These are phyloP conservation scores for Hymenoscyphus linearis DNA, from an alignment of 2,329 filamentous ascomycete genomes.

Conservation along the genomic window DNA sequence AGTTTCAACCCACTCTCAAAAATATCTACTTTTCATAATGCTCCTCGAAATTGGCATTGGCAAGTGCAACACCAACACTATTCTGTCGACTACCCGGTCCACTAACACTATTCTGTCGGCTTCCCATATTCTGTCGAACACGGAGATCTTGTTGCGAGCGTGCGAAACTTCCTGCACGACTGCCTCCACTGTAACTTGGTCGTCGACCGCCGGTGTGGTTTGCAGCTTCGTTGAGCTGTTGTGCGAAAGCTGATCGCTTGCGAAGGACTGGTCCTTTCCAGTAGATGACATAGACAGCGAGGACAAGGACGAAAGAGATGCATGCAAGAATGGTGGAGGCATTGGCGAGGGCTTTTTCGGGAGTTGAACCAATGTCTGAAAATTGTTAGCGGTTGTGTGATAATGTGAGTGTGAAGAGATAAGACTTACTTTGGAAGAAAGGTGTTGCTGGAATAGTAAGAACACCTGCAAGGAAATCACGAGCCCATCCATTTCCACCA, in stretches of 20 bases:
- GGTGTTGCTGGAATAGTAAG: constrained; percentile 64
- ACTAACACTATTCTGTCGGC: constrained; percentile 14
- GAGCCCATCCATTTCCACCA: constrained; percentile 68
- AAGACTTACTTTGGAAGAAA: constrained; percentile 45
- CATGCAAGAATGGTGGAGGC: constrained; percentile 59
- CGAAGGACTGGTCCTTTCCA: constrained; percentile 57
- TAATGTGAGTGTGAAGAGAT: background rate
- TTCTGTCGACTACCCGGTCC: constrained; percentile 9
- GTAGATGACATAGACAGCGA: constrained; percentile 63
- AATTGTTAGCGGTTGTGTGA: background rate
- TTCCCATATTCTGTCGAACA: constrained; percentile 16
- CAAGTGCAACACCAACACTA: constrained; percentile 3
- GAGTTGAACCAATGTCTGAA: constrained; percentile 47
- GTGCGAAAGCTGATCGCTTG: constrained; percentile 58
- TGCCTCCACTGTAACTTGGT: constrained; percentile 6
- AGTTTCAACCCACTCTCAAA: background rate
- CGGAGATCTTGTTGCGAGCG: constrained; percentile 25
- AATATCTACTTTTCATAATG: background rate
- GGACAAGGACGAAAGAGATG: constrained; percentile 56
- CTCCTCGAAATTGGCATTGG: background rate
- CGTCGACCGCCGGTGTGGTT: constrained; percentile 13
- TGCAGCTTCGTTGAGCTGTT: constrained; percentile 45
- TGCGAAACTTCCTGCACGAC: constrained; percentile 22
- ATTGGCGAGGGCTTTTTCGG: constrained; percentile 42
- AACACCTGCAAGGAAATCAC: constrained; percentile 69